These are phyloP conservation scores for Lachnellula hyalina DNA, from an alignment of 2,329 filamentous ascomycete species.

Conservation along the genomic window DNA sequence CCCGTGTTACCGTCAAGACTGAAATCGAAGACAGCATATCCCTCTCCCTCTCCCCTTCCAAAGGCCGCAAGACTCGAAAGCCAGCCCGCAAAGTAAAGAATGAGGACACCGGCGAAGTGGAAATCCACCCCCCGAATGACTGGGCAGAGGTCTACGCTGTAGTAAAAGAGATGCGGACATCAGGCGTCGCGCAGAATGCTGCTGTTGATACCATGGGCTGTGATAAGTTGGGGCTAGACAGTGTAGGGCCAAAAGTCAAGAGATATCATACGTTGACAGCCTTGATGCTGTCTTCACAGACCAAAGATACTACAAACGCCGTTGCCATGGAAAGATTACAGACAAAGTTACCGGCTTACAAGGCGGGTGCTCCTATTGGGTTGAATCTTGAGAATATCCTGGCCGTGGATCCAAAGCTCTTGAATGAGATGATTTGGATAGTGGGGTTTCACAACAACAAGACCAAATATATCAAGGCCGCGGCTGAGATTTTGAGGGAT, in stretches of 20 bases:
- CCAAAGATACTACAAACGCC: constrained; percentile 68
- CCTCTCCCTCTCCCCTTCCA: constrained; percentile 26
- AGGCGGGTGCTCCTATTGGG: constrained; percentile 33
- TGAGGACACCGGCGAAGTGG: constrained; percentile 36
- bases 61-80: constrained; percentile 37
- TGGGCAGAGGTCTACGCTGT: constrained; percentile 79
- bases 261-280: constrained; percentile 65
- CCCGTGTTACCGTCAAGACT: constrained; percentile 34
- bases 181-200: constrained; percentile 59
- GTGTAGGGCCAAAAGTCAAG: constrained; percentile 44
- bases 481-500: constrained; percentile 56
- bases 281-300: constrained; percentile 69
- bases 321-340: constrained; percentile 62
- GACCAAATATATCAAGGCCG: constrained; percentile 63
- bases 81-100: constrained; percentile 42
- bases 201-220: constrained; percentile 98
- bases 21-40: constrained; percentile 33
- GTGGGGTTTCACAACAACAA: constrained; percentile 76
- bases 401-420: constrained; percentile 48
- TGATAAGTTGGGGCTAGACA: constrained; percentile 62
- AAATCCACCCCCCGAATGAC: constrained; percentile 59
- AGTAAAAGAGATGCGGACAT: constrained; percentile 69
- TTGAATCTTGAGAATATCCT: constrained; percentile 61
- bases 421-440: constrained; percentile 61
- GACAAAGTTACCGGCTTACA: constrained; percentile 46